Evolutionary conservation across 257 asterid species (phyloP).

Genomic region (Avicennia marina): DNA sequence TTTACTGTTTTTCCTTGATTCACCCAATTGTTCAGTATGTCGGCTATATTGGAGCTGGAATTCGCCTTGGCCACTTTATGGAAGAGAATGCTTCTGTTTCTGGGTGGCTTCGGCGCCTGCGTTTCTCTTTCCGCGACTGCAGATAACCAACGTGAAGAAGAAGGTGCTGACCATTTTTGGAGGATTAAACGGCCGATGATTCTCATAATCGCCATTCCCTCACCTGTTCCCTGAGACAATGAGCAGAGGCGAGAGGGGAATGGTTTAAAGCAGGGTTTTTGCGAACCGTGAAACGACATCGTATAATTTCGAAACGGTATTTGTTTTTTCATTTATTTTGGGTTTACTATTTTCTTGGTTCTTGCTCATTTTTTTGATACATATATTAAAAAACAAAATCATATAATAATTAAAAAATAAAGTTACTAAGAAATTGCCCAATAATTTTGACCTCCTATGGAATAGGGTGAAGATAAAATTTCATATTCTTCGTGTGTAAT

Average conservation of each 20-base stretch:
- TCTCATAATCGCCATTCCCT: slow-evolving; percentile 23
- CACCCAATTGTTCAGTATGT: slow-evolving; percentile 39
- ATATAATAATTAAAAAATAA: no score
- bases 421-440: no score
- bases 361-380: no score
- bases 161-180: slow-evolving; percentile 14
- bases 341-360: no score
- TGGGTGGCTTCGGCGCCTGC: slow-evolving; percentile 2
- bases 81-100: slow-evolving; percentile 21
- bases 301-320: no score
- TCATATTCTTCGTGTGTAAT: no score
- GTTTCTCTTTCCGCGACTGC: no score
- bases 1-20: slow-evolving; percentile 21
- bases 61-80: slow-evolving; percentile 23
- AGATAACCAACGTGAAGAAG: slow-evolving; percentile 30
- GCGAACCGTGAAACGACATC: slow-evolving; percentile 6
- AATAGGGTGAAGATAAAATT: no score
- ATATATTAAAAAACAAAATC: no score
- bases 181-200: slow-evolving; percentile 24
- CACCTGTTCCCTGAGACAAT: not conserved
- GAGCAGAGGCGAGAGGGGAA: not conserved
- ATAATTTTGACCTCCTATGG: no score
- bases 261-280: slow-evolving; percentile 18
- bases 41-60: slow-evolving; percentile 22
- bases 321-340: no score